phyloP scores from a whole-genome alignment of 352 stramenopile genomes.

The Globisporangium echinulatum region DNA sequence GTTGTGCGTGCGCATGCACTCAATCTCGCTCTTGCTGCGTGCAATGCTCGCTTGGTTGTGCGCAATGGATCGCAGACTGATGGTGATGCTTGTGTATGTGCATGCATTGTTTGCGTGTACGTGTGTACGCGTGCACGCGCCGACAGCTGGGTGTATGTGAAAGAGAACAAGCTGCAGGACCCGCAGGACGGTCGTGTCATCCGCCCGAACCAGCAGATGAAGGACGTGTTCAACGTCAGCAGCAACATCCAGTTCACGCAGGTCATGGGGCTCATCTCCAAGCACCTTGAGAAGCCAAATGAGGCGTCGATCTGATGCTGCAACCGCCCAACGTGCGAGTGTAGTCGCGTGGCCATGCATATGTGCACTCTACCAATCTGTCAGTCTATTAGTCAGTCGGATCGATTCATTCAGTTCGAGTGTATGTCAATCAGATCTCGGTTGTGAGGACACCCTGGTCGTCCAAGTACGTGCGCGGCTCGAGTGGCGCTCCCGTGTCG shows the following conservation, averaged over 20 bases:
- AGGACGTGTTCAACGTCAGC: conserved; percentile 53
- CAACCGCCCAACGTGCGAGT: background rate
- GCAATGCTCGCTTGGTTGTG: background rate
- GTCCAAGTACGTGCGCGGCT: conserved; percentile 63
- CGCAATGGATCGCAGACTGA: background rate
- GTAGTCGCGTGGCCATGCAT: too few species aligned
- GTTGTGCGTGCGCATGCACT: conserved; percentile 37
- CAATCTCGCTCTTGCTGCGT: background rate
- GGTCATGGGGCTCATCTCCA: conserved; percentile 61
- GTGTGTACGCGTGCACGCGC: background rate
- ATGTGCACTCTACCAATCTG: too few species aligned
- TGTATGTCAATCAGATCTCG: conserved; percentile 28
- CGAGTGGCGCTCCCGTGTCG: conserved; percentile 21
- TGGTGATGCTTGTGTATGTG: background rate
- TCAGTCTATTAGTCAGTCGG: background rate
- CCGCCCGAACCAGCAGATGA: conserved; percentile 60
- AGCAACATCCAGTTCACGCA: conserved; percentile 66
- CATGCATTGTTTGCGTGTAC: background rate
- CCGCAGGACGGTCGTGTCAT: conserved; percentile 63
- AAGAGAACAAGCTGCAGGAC: conserved; percentile 71
- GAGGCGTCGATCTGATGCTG: background rate
- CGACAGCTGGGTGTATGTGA: conserved; percentile 65
- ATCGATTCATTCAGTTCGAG: background rate
- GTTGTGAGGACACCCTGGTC: conserved; percentile 66
- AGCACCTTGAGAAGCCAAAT: conserved; percentile 50